A percentile compares a stretch with the other conserved stretches of the same genome.
Evolutionary conservation across 805 yeast species (phyloP).

Genomic region (Spencermartinsiella europaea): DNA sequence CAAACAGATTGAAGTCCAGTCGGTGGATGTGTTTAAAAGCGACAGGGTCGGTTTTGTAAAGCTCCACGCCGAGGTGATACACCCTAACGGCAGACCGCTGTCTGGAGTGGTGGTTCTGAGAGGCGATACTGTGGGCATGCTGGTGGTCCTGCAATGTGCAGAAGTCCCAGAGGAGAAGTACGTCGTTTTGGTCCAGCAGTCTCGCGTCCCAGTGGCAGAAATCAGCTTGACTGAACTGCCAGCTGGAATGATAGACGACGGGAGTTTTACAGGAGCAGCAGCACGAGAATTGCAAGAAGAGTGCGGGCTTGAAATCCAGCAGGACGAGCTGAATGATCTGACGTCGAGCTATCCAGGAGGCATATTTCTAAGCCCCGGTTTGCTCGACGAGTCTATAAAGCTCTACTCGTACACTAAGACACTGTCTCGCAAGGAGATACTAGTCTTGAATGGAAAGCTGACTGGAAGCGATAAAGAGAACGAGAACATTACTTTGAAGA

Average conservation of each 20-base stretch:
- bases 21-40: conserved; percentile 21
- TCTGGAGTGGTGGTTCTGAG: conserved; percentile 28
- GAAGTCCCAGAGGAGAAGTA: conserved; percentile 15
- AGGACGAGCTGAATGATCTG: conserved; percentile 18
- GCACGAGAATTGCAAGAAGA: conserved; percentile 27
- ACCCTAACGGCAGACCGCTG: conserved; percentile 16
- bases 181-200: conserved; percentile 23
- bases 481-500: conserved; percentile 10
- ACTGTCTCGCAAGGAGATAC: conserved; percentile 10
- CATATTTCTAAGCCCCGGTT: conserved; percentile 21
- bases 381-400: conserved; percentile 13
- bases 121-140: conserved; percentile 25
- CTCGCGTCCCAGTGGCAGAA: conserved; percentile 23
- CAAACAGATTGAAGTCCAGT: conserved; percentile 19
- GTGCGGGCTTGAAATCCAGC: conserved; percentile 21
- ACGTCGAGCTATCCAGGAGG: conserved; percentile 12
- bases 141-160: conserved; percentile 19
- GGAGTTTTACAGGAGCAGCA: conserved; percentile 23
- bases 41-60: conserved; percentile 24
- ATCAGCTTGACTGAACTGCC: conserved; percentile 24
- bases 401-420: conserved; percentile 6
- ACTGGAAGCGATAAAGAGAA: conserved; percentile 9
- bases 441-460: conserved; percentile 7
- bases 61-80: conserved; percentile 20
- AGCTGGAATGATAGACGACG: conserved; percentile 29